Evolutionary conservation across 2,329 filamentous ascomycete genomes (phyloP), one percentile per base, ranked within the genome.

Genomic region (Thelonectria rubi): DNA sequence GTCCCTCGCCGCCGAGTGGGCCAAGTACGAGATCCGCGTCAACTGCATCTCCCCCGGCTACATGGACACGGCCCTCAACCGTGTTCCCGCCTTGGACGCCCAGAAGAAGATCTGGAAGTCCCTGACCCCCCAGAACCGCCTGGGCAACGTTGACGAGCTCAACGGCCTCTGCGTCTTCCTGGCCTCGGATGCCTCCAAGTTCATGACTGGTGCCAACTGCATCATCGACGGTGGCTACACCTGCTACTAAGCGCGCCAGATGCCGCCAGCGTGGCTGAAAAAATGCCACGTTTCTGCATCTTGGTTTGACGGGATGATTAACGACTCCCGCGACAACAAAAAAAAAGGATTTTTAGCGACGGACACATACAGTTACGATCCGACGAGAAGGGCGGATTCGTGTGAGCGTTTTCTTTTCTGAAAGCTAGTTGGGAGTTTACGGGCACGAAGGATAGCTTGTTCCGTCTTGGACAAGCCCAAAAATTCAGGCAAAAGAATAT

Each of bases 31-130:
- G 70, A 93, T 94, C 74, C 89, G 91, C 39, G 91, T 94, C 72
- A 95, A 95, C 84, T 90, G 87, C 77, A 93, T 94, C 78, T 92
- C 88, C 7, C 91, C 92, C 18, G 91, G 91, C 30, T 94, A 94
- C 82, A 94, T 94, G 88, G 91, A 94, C 81, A 95, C 91, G 5
- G 90, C 89, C 5, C 82, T 93, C 65, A 94, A 93, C 85, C 88
- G 89, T 62, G 90, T 92, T 8, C 90, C 90, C 20, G 89, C 89
- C 40, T 87, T 93, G 18, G 90, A 93, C 66, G 90, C 89, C 49
- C 89, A 93, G 83, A 93, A 93, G 87, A 89, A 89, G 79, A 91
- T 92, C 77, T 93, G 91, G 91, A 87, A 86, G 70, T 86, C 85
- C 39, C 75, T 91, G 64, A 93, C 91, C 8, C 91, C 91, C 10